phyloP scores from a whole-genome alignment of 352 stramenopile species.

The Hyphochytrium catenoides region DNA sequence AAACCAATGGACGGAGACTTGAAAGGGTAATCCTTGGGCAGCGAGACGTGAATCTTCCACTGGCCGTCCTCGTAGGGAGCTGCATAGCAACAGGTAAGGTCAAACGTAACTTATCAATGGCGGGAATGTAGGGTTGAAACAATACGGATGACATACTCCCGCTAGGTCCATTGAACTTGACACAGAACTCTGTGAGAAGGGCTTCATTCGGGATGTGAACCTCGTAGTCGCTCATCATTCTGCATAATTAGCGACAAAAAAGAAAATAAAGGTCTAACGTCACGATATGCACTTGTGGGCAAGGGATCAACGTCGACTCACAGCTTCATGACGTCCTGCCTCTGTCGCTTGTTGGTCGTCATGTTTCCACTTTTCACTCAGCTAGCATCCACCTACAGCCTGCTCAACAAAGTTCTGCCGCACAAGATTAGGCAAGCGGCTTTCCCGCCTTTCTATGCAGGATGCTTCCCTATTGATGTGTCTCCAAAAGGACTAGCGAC shows the following conservation, averaged over 20 bases:
- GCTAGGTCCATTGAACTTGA: constrained; percentile 57
- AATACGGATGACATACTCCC: constrained; percentile 24
- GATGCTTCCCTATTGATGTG: too few relatives aligned
- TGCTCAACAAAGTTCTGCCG: too few relatives aligned
- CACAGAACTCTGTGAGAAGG: constrained; percentile 46
- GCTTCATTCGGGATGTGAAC: constrained; percentile 51
- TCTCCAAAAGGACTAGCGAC: too few relatives aligned
- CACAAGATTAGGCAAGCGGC: too few relatives aligned
- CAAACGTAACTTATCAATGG: too few relatives aligned
- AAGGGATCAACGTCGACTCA: constrained; percentile 9
- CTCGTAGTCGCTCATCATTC: constrained; percentile 73
- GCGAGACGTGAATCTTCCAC: constrained; percentile 76
- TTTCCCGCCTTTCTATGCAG: too few relatives aligned
- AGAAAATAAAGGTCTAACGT: constrained; percentile 1
- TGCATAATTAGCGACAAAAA: constrained; percentile 10
- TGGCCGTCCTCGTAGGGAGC: constrained; percentile 67
- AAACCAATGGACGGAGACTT: constrained; percentile 79
- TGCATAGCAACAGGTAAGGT: constrained; percentile 9
- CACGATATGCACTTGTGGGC: background rate
- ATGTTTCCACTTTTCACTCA: too few relatives aligned
- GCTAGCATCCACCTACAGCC: too few relatives aligned
- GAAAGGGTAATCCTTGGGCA: constrained; percentile 77
- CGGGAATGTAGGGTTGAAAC: background rate
- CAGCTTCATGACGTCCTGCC: constrained; percentile 74
- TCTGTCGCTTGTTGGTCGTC: constrained; percentile 49